phyloP scores from a whole-genome alignment of 1,284 basidiomycete species.

The Neonothopanus nambi region DNA sequence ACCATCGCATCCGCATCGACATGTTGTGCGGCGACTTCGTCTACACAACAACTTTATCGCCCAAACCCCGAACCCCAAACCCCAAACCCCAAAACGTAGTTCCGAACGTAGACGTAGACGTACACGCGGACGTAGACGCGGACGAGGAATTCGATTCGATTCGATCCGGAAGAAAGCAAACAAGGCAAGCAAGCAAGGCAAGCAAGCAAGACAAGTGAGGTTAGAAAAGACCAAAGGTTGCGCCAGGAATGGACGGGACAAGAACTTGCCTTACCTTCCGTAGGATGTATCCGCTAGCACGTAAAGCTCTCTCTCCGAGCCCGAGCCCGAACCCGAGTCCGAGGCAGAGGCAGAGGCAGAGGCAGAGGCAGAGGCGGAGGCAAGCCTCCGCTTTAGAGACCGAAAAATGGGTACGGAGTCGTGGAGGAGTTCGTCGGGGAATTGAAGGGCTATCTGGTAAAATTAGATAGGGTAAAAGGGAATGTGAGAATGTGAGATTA shows the following conservation, averaged over 20 bases:
- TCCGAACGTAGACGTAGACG: no score
- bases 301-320: conserved; percentile 66
- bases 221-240: conserved; percentile 15
- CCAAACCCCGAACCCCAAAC: no score
- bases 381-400: conserved; percentile 59
- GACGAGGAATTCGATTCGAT: no score
- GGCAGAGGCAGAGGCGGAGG: no score
- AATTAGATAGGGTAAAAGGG: no score
- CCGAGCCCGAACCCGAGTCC: no score
- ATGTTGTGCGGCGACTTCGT: conserved; percentile 94
- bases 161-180: no score
- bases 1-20: conserved; percentile 91
- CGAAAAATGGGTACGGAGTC: conserved; percentile 87
- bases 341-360: no score
- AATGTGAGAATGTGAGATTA: no score
- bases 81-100: no score
- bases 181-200: no score
- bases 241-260: conserved; percentile 17
- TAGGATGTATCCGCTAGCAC: conserved; percentile 97
- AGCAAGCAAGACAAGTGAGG: conserved; percentile 8
- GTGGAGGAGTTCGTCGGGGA: conserved; percentile 90
- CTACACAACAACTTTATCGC: conserved; percentile 93
- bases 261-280: conserved; percentile 83
- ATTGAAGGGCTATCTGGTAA: conserved; percentile 89
- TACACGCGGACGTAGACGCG: no score